Conservation (phyloP, 2,329 filamentous ascomycete genomes). For the Aureobasidium sp. region DNA sequence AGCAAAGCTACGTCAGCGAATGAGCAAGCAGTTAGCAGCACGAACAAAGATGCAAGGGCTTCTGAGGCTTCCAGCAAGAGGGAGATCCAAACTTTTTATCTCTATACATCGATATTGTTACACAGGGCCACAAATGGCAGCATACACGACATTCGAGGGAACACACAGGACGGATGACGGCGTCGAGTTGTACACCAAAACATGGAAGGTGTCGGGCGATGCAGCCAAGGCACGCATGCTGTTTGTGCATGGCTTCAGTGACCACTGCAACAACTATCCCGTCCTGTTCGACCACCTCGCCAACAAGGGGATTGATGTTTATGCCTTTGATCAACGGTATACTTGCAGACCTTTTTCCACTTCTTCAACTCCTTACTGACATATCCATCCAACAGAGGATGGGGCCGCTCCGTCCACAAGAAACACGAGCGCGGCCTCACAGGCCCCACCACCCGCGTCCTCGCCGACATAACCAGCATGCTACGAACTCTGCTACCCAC, state of each 20-base stretch:
- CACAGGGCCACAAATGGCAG: background rate
- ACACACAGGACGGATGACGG: slow-evolving; percentile 47
- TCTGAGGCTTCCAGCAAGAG: background rate
- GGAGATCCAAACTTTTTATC: background rate
- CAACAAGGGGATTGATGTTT: slow-evolving; percentile 63
- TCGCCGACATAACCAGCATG: slow-evolving; percentile 74
- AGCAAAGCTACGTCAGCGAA: slow-evolving; percentile 5
- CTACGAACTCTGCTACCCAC: slow-evolving; percentile 50
- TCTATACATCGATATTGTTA: background rate
- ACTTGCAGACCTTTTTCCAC: background rate
- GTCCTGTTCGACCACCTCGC: slow-evolving; percentile 66
- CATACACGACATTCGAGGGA: slow-evolving; percentile 35
- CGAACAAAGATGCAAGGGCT: background rate
- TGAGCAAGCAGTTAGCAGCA: background rate
- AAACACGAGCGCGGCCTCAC: slow-evolving; percentile 61
- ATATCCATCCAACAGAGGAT: slow-evolving; percentile 47
- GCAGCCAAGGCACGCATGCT: slow-evolving; percentile 60
- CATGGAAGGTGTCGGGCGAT: slow-evolving; percentile 45
- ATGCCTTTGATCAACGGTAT: slow-evolving; percentile 67
- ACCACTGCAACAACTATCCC: slow-evolving; percentile 71
- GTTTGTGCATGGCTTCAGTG: slow-evolving; percentile 85
- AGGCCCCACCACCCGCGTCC: slow-evolving; percentile 64
- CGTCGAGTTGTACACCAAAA: slow-evolving; percentile 53
- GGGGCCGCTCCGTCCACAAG: slow-evolving; percentile 65
- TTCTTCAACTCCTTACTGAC: background rate